Percentiles rank a stretch among this genome's conserved stretches.
Conservation (phyloP, 331 rosid genomes). For the Dryas integrifolia region DNA sequence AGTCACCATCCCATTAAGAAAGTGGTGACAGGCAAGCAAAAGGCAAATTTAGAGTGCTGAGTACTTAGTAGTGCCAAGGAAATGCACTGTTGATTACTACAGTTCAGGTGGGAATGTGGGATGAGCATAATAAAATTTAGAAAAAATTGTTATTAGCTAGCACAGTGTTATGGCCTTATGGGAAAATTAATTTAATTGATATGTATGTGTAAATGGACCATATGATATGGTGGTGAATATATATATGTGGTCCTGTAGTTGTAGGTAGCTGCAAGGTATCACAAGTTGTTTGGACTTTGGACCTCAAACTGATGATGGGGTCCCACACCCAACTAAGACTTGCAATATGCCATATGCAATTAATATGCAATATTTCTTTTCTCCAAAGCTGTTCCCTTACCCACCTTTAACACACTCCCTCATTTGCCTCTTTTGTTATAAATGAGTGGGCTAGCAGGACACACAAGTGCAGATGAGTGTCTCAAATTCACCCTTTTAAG, state of each 20-base stretch:
- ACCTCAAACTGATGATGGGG: constrained; percentile 40
- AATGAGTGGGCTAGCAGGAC: constrained; percentile 37
- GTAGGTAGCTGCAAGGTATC: constrained; percentile 31
- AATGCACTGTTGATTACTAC: not conserved
- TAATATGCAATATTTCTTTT: not conserved
- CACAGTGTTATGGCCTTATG: too few species aligned
- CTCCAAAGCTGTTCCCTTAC: constrained; percentile 5
- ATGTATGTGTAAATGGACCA: too few species aligned
- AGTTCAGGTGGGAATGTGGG: constrained; percentile 15
- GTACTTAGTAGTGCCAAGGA: constrained; percentile 12
- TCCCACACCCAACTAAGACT: constrained; percentile 59
- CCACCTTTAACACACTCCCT: constrained; percentile 39
- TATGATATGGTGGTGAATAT: constrained; percentile 5
- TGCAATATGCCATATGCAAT: not conserved
- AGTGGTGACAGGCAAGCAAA: not conserved
- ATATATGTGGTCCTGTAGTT: constrained; percentile 40
- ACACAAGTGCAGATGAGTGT: constrained; percentile 33
- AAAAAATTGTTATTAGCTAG: too few species aligned
- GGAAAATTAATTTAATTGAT: too few species aligned
- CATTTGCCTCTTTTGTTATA: constrained; percentile 47
- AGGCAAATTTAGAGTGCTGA: not conserved
- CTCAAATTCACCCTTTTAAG: constrained; percentile 37
- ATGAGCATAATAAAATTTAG: not conserved
- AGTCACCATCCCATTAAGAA: constrained; percentile 16
- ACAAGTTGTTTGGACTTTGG: constrained; percentile 56